These are phyloP conservation scores for Penicillium dipodomyicola DNA, from an alignment of 495 filamentous ascomycete species.

Conservation along the genomic window DNA sequence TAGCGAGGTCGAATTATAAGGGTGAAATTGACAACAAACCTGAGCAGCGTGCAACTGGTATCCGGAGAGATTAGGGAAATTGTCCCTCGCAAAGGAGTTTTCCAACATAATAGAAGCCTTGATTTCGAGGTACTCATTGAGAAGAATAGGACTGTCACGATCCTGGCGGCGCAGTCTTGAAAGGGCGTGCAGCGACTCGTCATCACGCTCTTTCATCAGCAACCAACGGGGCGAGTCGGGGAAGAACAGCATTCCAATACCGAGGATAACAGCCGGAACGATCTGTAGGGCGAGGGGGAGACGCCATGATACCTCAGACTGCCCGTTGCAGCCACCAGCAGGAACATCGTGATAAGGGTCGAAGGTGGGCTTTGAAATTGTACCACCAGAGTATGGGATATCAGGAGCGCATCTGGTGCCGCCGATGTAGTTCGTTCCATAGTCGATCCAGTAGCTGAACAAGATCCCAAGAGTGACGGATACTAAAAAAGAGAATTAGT, in stretches of 20 bases:
- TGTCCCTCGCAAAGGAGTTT: slow-evolving; percentile 66
- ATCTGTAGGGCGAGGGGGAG: slow-evolving; percentile 63
- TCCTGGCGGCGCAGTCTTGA: slow-evolving; percentile 58
- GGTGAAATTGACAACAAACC: slow-evolving; percentile 14
- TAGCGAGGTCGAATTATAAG: neutral
- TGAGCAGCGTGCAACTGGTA: slow-evolving; percentile 46
- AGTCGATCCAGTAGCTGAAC: slow-evolving; percentile 82
- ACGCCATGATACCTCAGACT: slow-evolving; percentile 69
- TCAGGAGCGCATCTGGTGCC: slow-evolving; percentile 40
- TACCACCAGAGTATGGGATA: slow-evolving; percentile 68
- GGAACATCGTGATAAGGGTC: slow-evolving; percentile 46
- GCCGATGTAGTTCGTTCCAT: slow-evolving; percentile 48
- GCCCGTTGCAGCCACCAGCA: slow-evolving; percentile 41
- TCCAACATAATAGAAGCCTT: slow-evolving; percentile 77
- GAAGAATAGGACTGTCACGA: slow-evolving; percentile 56
- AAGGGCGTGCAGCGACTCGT: slow-evolving; percentile 66
- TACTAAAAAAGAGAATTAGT: slow-evolving; percentile 33
- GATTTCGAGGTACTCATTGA: slow-evolving; percentile 80
- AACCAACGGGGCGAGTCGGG: slow-evolving; percentile 82
- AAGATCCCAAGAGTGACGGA: slow-evolving; percentile 83
- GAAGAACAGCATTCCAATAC: slow-evolving; percentile 74
- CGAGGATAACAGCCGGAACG: slow-evolving; percentile 57
- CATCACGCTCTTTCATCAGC: slow-evolving; percentile 68
- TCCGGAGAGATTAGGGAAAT: slow-evolving; percentile 66
- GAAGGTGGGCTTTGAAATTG: slow-evolving; percentile 37